Evolutionary conservation across 2,329 filamentous ascomycete species (phyloP), one percentile per base, ranked within the genome.

Genomic region (Periconia sp.): DNA sequence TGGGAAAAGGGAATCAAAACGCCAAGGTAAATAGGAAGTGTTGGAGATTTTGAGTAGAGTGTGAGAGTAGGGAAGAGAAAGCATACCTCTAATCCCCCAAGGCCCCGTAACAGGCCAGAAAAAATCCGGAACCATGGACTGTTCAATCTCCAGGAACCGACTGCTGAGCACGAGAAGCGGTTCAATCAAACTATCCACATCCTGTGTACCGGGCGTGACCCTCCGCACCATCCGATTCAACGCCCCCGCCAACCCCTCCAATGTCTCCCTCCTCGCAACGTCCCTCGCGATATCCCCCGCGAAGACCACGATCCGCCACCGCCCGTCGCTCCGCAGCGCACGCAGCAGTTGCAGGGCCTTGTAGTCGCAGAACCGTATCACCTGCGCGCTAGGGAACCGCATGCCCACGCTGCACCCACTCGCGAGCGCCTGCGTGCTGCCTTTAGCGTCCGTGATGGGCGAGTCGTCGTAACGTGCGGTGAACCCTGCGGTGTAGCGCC

Each of bases 341-440:
- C 70, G 71, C 50, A 77, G 74, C 19, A 83, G 62, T 53, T 82
- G 83, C 71, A 85, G 70, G 0, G 81, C 77, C 54, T 80, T 81
- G 1, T 83, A 84, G 60, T 88, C 85, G 44, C 80, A 82, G 53
- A 82, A 81, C 6, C 85, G 74, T 17, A 87, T 79, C 0, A 87
- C 82, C 61, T 84, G 83, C 0, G 82, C 78, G 52, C 77, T 85
- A 0, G 78, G 79, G 37, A 81, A 72, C 30, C 79, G 65, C 77
- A 80, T 81, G 0, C 79, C 79, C 2, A 81, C 76, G 1, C 63
- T 61, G 13, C 75, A 60, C 45, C 68, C 74, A 43, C 42, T 71
- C 2, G 70, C 79, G 41, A 71, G 61, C n/a, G 61, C 71, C 42
- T 75, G 60, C 0, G 58, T 66, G 33, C 75, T 74, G 1, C 58